A percentile compares a stretch with the other conserved stretches of the same genome.
phyloP scores from a whole-genome alignment of 2,329 filamentous ascomycete genomes.

The Dactylellina haptotyla region DNA sequence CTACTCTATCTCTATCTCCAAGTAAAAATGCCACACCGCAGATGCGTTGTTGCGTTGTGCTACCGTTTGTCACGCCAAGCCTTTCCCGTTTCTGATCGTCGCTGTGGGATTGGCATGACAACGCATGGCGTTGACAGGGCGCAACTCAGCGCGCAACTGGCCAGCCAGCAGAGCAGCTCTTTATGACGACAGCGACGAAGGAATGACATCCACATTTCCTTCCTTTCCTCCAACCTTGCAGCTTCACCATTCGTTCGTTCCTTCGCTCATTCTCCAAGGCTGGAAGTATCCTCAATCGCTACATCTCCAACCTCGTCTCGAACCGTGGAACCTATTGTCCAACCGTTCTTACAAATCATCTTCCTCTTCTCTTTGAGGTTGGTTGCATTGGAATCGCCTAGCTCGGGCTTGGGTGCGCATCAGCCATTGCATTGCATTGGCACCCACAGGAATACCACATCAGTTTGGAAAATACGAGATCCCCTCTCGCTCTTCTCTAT shows the following conservation, averaged over 20 bases:
- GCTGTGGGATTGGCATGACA: conserved; percentile 51
- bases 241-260: neutral
- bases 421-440: conserved; percentile 8
- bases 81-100: neutral
- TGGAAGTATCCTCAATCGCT: neutral
- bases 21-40: conserved; percentile 27
- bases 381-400: conserved; percentile 45
- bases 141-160: conserved; percentile 2
- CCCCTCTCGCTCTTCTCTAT: conserved; percentile 3
- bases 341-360: conserved; percentile 11
- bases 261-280: neutral
- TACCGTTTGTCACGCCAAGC: conserved; percentile 14
- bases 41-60: conserved; percentile 18
- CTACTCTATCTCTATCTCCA: too few relatives aligned
- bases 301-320: neutral
- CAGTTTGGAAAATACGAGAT: neutral
- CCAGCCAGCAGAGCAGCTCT: neutral
- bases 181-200: conserved; percentile 50
- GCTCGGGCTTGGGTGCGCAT: conserved; percentile 8
- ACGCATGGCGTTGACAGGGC: conserved; percentile 38
- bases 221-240: neutral
- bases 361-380: conserved; percentile 14
- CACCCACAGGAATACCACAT: conserved; percentile 28
- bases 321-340: neutral
- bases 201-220: conserved; percentile 11